These are phyloP conservation scores for Rutstroemia sydowiana DNA, from an alignment of 2,329 filamentous ascomycete genomes.

Conservation along the genomic window DNA sequence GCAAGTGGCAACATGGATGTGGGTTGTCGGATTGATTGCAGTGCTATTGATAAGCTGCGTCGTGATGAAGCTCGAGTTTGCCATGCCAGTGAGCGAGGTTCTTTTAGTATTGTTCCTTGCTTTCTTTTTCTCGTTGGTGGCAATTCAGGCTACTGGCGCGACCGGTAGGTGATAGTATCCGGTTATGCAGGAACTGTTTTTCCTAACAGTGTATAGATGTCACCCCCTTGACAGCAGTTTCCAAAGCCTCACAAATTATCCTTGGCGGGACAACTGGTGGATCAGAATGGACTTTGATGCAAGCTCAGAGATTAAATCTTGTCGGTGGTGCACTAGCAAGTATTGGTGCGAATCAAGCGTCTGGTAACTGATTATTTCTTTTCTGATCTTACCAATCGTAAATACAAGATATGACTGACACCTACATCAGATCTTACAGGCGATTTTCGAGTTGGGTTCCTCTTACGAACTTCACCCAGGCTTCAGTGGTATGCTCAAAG, in stretches of 20 bases:
- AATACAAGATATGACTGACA: not conserved
- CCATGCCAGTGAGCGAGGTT: not conserved
- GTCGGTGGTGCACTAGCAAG: not conserved
- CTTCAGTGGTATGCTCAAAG: not conserved
- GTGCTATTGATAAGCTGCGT: not conserved
- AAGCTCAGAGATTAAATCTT: not conserved
- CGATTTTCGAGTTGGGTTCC: not conserved
- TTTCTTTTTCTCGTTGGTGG: not conserved
- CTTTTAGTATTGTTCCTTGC: not conserved
- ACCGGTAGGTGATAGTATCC: not conserved
- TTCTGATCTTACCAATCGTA: not conserved
- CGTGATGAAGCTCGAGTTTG: not conserved
- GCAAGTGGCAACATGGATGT: not conserved
- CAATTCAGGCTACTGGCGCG: not conserved
- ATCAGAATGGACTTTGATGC: not conserved
- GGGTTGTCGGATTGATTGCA: not conserved
- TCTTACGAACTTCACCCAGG: not conserved
- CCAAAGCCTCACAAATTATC: not conserved
- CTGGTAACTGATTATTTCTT: not conserved
- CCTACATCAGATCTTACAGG: not conserved
- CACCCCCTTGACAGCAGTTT: not conserved
- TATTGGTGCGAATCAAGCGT: not conserved
- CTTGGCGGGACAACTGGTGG: not conserved
- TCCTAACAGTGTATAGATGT: not conserved
- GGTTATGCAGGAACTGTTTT: not conserved